Base-by-base conservation (phyloP, 352 stramenopile genomes). In the Pythium scleroteichum region DNA sequence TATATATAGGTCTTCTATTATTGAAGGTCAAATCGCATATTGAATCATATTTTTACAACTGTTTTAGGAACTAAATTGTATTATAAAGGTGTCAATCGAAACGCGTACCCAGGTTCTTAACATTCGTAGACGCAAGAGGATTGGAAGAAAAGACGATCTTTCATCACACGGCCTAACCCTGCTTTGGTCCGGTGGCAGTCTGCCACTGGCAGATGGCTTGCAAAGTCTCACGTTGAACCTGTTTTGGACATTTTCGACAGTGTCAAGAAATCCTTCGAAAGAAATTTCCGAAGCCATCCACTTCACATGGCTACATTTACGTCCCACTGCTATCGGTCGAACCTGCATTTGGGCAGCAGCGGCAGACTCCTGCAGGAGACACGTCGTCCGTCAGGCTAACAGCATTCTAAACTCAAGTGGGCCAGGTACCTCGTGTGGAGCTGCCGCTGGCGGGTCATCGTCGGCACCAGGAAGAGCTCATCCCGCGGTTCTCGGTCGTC, bases 371-470 rank as follows among this genome's bases (percentile, higher is more conserved):
- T 66, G 32, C n/a, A n/a, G 13, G 8, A 20, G 16, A 13, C 38
- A 13, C 29, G 29, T 35, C 29, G 10, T n/a, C n/a, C 35, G 32
- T 16, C 23, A 47, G 38, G 9, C 51, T 23, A 32, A 8, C 39
- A 53, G 7, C 23, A 39, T 40, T 16, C 45, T 6, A 32, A 19
- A 42, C 8, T 50, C 14, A 50, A 17, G n/a, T n/a, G n/a, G n/a
- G n/a, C n/a, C n/a, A n/a, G 29, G 48, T 67, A 76, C 68, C 64
- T 33, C 29, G 50, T 55, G 39, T 76, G 68, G 14, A 73, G 60
- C 44, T 76, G 64, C 14, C 68, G 59, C 22, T 76, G 68, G 14
- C 64, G 64, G 0, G 68, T 76, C 64, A 76, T 68, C 0, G 68
- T 76, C 16, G 68, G 68, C 22, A 70, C 60, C 22, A 76, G 41